These are phyloP conservation scores for Eleusine coracana DNA, from an alignment of 176 grass and related monocot genomes.

Conservation along the genomic window DNA sequence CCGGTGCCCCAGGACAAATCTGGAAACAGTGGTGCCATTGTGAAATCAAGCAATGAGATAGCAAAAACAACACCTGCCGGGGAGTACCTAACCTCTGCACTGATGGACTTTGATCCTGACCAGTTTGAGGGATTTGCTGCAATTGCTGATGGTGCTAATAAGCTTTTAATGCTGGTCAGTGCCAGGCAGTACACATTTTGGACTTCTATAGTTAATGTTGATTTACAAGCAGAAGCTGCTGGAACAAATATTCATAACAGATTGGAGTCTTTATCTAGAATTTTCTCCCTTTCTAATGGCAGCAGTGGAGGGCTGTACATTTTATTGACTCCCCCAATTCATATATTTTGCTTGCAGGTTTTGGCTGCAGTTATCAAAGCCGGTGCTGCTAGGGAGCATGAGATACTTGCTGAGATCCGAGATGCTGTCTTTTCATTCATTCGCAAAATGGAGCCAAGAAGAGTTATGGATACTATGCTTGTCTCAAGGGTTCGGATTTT, in stretches of 20 bases:
- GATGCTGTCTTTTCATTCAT: slow-evolving; percentile 97
- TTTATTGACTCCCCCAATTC: background rate
- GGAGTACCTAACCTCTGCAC: slow-evolving; percentile 91
- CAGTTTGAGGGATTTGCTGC: slow-evolving; percentile 95
- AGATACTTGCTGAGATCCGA: slow-evolving; percentile 97
- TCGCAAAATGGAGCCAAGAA: slow-evolving; percentile 97
- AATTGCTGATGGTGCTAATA: slow-evolving; percentile 97
- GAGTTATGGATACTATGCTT: slow-evolving; percentile 98
- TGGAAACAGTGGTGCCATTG: slow-evolving; percentile 81
- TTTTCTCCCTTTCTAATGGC: background rate
- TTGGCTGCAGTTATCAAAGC: slow-evolving; percentile 99
- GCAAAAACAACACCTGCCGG: slow-evolving; percentile 94
- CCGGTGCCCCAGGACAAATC: slow-evolving; percentile 53
- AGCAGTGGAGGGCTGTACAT: background rate
- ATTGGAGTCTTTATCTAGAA: background rate
- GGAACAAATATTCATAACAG: slow-evolving; percentile 16
- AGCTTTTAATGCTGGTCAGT: slow-evolving; percentile 98
- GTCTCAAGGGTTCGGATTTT: slow-evolving; percentile 99
- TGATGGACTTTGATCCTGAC: slow-evolving; percentile 93
- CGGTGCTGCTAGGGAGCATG: slow-evolving; percentile 96
- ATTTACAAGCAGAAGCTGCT: background rate
- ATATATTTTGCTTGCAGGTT: slow-evolving; percentile 57
- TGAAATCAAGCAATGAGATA: slow-evolving; percentile 84
- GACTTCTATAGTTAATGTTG: background rate
- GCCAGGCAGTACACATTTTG: slow-evolving; percentile 6